Conservation (phyloP, 257 asterid genomes). For the Scutellaria minor region DNA sequence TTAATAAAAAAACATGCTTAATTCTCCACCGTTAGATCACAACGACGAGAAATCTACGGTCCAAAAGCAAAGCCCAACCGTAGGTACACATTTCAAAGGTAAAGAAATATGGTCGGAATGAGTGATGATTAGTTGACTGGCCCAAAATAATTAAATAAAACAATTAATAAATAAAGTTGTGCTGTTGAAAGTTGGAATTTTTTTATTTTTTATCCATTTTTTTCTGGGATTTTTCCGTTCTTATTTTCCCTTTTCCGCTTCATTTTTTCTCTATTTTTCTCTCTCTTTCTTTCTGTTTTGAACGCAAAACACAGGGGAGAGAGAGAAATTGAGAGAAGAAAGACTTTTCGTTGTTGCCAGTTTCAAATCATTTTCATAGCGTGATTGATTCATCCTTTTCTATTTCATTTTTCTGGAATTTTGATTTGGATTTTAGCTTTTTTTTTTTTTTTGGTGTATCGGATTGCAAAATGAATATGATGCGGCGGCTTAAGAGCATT, state of each 20-base stretch:
- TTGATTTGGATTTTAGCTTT: conserved; percentile 27
- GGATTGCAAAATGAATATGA: conserved; percentile 61
- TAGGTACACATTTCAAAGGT: conserved; percentile 34
- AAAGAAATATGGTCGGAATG: conserved; percentile 45
- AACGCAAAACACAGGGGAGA: conserved; percentile 32
- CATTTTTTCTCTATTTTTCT: conserved; percentile 3
- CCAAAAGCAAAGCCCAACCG: conserved; percentile 19
- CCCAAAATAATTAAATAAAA: too few relatives aligned
- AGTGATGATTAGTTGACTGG: conserved; percentile 52
- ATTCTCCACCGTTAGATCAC: conserved; percentile 37
- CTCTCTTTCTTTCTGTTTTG: conserved; percentile 33
- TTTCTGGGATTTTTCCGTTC: conserved; percentile 21
- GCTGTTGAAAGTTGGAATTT: not conserved
- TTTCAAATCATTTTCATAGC: not conserved
- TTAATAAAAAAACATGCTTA: not conserved
- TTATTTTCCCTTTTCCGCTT: conserved; percentile 16
- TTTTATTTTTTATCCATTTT: not conserved
- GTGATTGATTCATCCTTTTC: conserved; percentile 21
- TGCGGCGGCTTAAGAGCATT: conserved; percentile 94
- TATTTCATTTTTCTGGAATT: conserved; percentile 27
- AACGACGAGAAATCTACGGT: conserved; percentile 28
- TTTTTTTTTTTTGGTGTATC: conserved; percentile 4
- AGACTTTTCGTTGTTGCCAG: not conserved
- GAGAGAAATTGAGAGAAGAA: not conserved
- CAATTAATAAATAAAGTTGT: not conserved